These are phyloP conservation scores for Seiridium unicorne DNA, from an alignment of 2,329 filamentous ascomycete species.

Conservation along the genomic window DNA sequence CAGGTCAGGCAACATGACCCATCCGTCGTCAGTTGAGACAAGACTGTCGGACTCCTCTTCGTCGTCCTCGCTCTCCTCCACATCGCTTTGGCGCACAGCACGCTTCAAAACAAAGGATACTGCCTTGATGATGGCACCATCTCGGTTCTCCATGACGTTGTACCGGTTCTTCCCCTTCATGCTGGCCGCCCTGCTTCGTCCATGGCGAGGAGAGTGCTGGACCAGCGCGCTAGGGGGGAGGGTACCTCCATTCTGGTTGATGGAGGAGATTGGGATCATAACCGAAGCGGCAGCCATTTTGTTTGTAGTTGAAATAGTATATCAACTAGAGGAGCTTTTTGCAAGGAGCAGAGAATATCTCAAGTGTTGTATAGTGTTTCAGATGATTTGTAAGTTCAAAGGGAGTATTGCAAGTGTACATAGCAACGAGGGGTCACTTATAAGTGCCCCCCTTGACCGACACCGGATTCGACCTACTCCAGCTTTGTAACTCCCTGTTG, in stretches of 20 bases:
- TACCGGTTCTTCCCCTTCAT: conserved; percentile 39
- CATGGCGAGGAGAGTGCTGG: conserved; percentile 33
- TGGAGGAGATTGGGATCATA: conserved; percentile 31
- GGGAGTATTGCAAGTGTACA: not conserved
- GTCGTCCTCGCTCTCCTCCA: conserved; percentile 26
- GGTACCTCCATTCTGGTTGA: conserved; percentile 33
- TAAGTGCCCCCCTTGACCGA: conserved; percentile 1
- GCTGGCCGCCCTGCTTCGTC: conserved; percentile 36
- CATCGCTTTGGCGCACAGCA: conserved; percentile 20
- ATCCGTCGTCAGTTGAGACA: conserved; percentile 36
- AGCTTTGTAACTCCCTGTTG: not conserved
- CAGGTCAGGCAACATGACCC: conserved; percentile 36
- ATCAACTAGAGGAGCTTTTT: not conserved
- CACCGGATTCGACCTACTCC: not conserved
- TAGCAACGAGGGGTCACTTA: not conserved
- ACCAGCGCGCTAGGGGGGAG: conserved; percentile 32
- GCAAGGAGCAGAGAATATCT: not conserved
- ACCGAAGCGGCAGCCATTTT: conserved; percentile 32
- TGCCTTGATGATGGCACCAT: conserved; percentile 38
- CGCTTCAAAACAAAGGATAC: conserved; percentile 40
- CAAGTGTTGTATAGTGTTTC: not conserved
- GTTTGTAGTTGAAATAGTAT: not conserved
- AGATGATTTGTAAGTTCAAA: not conserved
- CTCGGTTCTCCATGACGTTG: conserved; percentile 38
- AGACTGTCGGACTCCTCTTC: conserved; percentile 28